These are phyloP conservation scores for Pythium vanterpoolii DNA, from an alignment of 352 stramenopile genomes.

Conservation along the genomic window DNA sequence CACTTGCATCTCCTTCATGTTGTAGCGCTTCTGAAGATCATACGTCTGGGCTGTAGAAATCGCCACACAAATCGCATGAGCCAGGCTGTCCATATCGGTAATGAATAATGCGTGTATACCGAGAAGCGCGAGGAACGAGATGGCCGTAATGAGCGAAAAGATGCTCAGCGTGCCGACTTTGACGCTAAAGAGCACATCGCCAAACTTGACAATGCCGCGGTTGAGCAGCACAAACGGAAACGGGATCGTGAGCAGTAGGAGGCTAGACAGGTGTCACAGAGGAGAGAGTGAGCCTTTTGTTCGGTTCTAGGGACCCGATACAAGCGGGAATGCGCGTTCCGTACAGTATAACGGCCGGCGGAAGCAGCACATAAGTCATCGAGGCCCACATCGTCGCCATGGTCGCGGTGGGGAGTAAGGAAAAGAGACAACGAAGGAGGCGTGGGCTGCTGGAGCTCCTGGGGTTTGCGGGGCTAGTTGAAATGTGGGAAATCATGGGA, in stretches of 20 bases:
- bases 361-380: conserved; percentile 75
- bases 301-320: not conserved
- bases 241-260: conserved; percentile 77
- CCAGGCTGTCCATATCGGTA: not conserved
- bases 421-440: not conserved
- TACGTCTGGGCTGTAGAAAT: conserved; percentile 54
- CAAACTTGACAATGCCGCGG: conserved; percentile 68
- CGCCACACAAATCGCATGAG: not conserved
- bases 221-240: conserved; percentile 60
- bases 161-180: conserved; percentile 66
- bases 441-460: not conserved
- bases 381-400: conserved; percentile 76
- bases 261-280: conserved; percentile 27
- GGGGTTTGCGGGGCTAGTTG: not conserved
- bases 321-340: conserved; percentile 10
- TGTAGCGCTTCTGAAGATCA: conserved; percentile 79
- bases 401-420: not conserved
- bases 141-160: conserved; percentile 70
- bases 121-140: conserved; percentile 66
- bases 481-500: not conserved
- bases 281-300: not conserved
- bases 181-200: conserved; percentile 71
- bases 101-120: not conserved
- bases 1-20: conserved; percentile 19
- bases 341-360: conserved; percentile 75